Evolutionary conservation across 2,329 filamentous ascomycete genomes (phyloP), one percentile per base, ranked within the genome.

Genomic region (Colletotrichum aenigma): DNA sequence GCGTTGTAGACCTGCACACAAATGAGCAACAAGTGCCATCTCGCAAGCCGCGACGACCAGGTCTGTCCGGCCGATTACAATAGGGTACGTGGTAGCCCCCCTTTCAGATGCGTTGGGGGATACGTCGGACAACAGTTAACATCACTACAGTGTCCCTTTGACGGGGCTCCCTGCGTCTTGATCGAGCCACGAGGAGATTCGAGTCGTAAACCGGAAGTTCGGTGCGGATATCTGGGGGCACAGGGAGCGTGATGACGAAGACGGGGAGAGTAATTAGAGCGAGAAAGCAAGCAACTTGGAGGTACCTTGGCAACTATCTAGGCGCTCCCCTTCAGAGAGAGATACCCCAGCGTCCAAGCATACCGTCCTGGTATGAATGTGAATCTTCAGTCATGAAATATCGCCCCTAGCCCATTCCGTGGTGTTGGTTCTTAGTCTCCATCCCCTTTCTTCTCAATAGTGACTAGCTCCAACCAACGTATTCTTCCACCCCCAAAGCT

Each of bases 181-280:
- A 73, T 75, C 43, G 73, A 75, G 21, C 70, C 73, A n/a, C 72
- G 73, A 58, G 73, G 56, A 18, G 73, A 75, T n/a, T 75, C 73
- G 16, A 74, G 73, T 30, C 70, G 56, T 30, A 75, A 65, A 32
- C 56, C 73, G 1, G 73, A 75, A 24, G 65, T 75, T 26, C 73
- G 73, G 26, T 75, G 73, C 58, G 64, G 56, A 13, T 75, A 75
- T 18, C 70, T 75, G 26, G 73, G 73, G 13, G 30, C 34, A 61
- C 56, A 61, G 56, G 56, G 67, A 52, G 67, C 55, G 26, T 62
- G 32, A 48, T n/a, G 18, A 61, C 18, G 26, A 32, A 38, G 34
- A 52, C 26, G 28, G 26, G 60, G 24, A 58, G 52, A 30, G 28
- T 30, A 62, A 55, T 55, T 56, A 65, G 66, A 75, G 21, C 34